A percentile compares a stretch with the other conserved stretches of the same genome.
These are phyloP conservation scores for Podospora appendiculata DNA, from an alignment of 495 filamentous ascomycete species.

Conservation along the genomic window DNA sequence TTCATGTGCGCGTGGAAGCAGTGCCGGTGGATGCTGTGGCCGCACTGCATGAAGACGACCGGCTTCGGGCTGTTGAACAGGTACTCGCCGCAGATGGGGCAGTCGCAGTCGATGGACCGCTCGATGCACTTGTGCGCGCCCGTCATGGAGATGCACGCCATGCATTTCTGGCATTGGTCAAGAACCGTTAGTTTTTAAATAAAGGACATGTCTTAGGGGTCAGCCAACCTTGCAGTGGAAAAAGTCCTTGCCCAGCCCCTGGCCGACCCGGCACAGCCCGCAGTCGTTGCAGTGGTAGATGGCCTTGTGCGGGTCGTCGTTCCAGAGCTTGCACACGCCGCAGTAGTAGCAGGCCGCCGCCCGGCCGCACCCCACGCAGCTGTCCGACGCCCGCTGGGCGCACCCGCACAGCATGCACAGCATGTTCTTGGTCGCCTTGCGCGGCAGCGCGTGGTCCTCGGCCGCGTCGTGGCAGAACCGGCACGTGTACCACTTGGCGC, in stretches of 20 bases:
- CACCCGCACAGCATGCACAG: constrained; percentile 93
- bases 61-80: constrained; percentile 88
- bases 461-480: constrained; percentile 87
- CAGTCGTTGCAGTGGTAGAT: constrained; percentile 98
- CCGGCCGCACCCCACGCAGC: constrained; percentile 67
- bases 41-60: constrained; percentile 92
- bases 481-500: constrained; percentile 89
- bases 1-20: constrained; percentile 83
- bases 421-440: constrained; percentile 87
- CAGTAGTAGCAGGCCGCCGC: constrained; percentile 90
- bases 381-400: constrained; percentile 73
- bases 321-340: constrained; percentile 92
- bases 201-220: neutral
- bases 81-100: constrained; percentile 96
- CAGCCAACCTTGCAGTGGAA: constrained; percentile 86
- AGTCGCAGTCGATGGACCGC: constrained; percentile 88
- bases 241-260: constrained; percentile 91
- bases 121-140: constrained; percentile 87
- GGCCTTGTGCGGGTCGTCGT: constrained; percentile 80
- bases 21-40: constrained; percentile 85
- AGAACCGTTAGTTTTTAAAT: neutral
- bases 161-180: constrained; percentile 56
- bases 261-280: constrained; percentile 87
- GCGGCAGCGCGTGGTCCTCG: constrained; percentile 75
- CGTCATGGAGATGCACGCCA: constrained; percentile 82